These are phyloP conservation scores for Silene uniflora DNA, from an alignment of 148 eudicot genomes.

Conservation along the genomic window DNA sequence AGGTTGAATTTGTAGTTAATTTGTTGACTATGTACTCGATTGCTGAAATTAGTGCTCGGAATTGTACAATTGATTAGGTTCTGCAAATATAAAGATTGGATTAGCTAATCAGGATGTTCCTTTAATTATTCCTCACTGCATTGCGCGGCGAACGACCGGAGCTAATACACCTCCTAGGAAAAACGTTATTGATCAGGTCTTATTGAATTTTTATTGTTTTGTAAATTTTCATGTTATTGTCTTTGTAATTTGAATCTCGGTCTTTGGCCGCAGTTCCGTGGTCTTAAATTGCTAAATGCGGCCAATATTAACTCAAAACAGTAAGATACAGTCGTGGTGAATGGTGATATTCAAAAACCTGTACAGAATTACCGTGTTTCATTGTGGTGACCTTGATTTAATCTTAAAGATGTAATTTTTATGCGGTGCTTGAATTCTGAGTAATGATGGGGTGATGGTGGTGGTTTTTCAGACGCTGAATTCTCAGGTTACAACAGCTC, in stretches of 20 bases:
- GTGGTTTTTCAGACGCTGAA: conserved; percentile 63
- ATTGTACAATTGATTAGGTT: conserved; percentile 46
- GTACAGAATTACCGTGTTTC: background rate
- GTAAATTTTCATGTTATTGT: background rate
- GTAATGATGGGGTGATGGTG: conserved; percentile 12
- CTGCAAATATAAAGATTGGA: conserved; percentile 81
- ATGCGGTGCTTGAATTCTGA: conserved; percentile 3
- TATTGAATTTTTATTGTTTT: background rate
- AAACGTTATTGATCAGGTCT: conserved; percentile 86
- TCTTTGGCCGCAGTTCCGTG: background rate
- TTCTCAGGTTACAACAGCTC: conserved; percentile 87
- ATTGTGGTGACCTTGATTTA: background rate
- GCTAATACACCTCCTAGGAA: conserved; percentile 61
- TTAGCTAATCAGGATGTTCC: conserved; percentile 78
- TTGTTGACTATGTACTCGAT: background rate
- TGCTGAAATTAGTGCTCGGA: background rate
- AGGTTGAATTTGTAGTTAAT: background rate
- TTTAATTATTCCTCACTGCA: conserved; percentile 70
- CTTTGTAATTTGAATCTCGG: background rate
- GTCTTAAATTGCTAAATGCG: background rate
- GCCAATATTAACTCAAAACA: background rate
- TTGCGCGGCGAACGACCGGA: conserved; percentile 77
- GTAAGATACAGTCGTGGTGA: background rate
- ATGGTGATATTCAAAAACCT: background rate
- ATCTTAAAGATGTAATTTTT: background rate